A percentile compares a stretch with the other conserved stretches of the same genome.
Evolutionary conservation across 2,329 filamentous ascomycete genomes (phyloP).

Genomic region (Penicillium sp.): DNA sequence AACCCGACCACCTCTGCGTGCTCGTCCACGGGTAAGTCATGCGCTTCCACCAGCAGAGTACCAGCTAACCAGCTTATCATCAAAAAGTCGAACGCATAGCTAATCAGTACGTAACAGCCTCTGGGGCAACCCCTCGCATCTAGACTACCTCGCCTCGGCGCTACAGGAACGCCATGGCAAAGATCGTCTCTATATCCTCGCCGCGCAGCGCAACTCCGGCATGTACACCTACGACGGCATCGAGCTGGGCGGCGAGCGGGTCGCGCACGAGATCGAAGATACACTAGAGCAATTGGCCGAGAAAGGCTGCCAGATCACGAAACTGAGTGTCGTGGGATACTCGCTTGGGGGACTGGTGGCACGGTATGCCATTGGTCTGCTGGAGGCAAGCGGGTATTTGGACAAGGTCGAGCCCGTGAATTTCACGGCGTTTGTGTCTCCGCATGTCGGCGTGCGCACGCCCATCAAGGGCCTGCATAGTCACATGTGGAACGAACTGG

Average conservation of each 20-base stretch:
- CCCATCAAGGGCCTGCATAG: slow-evolving; percentile 64
- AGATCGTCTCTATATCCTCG: slow-evolving; percentile 53
- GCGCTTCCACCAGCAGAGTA: not conserved
- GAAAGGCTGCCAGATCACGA: slow-evolving; percentile 67
- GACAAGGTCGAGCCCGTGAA: slow-evolving; percentile 81
- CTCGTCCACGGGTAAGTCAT: slow-evolving; percentile 56
- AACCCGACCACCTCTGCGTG: slow-evolving; percentile 56
- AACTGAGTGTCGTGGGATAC: slow-evolving; percentile 84
- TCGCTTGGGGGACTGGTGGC: slow-evolving; percentile 83
- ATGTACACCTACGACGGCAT: slow-evolving; percentile 63
- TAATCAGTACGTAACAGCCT: slow-evolving; percentile 37
- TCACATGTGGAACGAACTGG: slow-evolving; percentile 76
- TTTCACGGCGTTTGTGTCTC: slow-evolving; percentile 88
- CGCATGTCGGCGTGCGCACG: slow-evolving; percentile 71
- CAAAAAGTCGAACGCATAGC: not conserved
- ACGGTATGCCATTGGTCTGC: slow-evolving; percentile 78
- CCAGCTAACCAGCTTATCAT: not conserved
- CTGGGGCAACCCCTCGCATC: slow-evolving; percentile 59
- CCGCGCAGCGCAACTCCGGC: slow-evolving; percentile 54
- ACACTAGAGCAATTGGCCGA: slow-evolving; percentile 51
- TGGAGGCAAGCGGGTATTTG: slow-evolving; percentile 76
- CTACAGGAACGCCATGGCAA: slow-evolving; percentile 49
- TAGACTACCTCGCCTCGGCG: slow-evolving; percentile 51
- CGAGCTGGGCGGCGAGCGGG: slow-evolving; percentile 64
- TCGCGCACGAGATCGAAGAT: slow-evolving; percentile 61